Base-by-base conservation (phyloP, 805 yeast genomes). In the Komagataella mondaviorum region DNA sequence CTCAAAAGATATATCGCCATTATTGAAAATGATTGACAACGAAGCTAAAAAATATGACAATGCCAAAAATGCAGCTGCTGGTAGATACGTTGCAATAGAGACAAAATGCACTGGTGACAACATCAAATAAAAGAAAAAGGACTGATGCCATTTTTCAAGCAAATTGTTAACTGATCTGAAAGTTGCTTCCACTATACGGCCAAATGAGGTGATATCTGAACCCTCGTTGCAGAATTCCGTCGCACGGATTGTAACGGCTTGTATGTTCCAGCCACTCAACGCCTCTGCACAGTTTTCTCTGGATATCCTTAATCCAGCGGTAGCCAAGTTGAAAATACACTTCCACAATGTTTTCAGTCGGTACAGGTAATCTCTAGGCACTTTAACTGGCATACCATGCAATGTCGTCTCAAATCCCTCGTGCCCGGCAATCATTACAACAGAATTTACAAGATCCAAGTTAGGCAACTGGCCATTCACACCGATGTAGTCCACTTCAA, bases 401-500 rank as follows among this genome's bases (percentile, higher is more conserved):
- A 91, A 65, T 14, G 86, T 74, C 4, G 83, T 77, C 47, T 74
- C 75, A 57, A 90, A 73, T 10, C 83, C 83, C 67, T 90, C 97
- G 60, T 87, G 88, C 54, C 80, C 79, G 4, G 85, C 74, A 39
- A 88, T 75, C 48, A 76, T 70, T n/a, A 81, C 81, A 3, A 87
- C 95, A 23, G 89, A 78, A 62, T 93, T 93, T 48, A 93, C 69
- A 52, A 93, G 68, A 67, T 93, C 99, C 59, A 93, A 73, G 63
- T 93, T 93, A 14, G 99, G 99, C 56, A 90, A 73, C 66, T 89
- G 97, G 18, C 99, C 99, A 61, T 93, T 93, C 53, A 90, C 71
- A 0, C 99, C 99, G 54, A 85, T 88, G 63, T 88, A 91, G 48
- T 70, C 72, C 47, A 93, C 64, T 63, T 90, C 96, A 36, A 86